Conservation (phyloP, 805 yeast species). For the Metschnikowia colocasiae region DNA sequence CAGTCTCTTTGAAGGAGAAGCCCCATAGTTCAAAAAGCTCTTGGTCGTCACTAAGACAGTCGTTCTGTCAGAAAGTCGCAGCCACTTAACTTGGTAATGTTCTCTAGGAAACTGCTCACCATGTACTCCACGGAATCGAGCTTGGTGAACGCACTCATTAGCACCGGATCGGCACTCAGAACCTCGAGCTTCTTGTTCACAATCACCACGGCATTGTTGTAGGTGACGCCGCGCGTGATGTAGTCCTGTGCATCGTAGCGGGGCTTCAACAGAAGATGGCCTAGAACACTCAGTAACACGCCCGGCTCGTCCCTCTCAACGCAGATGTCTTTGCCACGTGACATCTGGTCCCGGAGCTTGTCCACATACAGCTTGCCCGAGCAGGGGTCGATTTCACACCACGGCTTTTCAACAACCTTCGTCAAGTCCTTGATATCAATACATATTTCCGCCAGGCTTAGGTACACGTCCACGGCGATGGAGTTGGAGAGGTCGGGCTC, state of each 20-base stretch:
- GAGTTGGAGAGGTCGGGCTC: constrained; percentile 47
- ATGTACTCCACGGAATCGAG: constrained; percentile 57
- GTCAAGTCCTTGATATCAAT: constrained; percentile 54
- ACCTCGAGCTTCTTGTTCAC: constrained; percentile 57
- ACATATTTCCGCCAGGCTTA: constrained; percentile 60
- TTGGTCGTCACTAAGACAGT: no score
- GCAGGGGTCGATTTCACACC: constrained; percentile 50
- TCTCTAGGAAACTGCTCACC: constrained; percentile 31
- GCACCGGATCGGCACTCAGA: constrained; percentile 63
- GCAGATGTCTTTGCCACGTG: constrained; percentile 19
- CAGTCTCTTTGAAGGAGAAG: no score
- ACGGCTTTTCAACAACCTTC: constrained; percentile 53
- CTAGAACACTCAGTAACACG: constrained; percentile 22
- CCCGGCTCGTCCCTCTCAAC: constrained; percentile 9
- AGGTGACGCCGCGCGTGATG: constrained; percentile 62
- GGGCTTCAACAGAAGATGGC: constrained; percentile 28
- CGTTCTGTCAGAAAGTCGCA: no score
- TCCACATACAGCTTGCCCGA: constrained; percentile 56
- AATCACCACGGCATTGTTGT: constrained; percentile 55
- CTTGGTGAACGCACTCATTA: constrained; percentile 60
- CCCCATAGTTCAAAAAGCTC: no score
- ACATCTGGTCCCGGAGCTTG: constrained; percentile 51
- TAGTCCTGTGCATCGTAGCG: constrained; percentile 42
- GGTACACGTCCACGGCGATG: constrained; percentile 53
- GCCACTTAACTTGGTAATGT: constrained; percentile 14